Base-by-base conservation (phyloP, 805 yeast genomes). In the Ogataea paraovalis region DNA sequence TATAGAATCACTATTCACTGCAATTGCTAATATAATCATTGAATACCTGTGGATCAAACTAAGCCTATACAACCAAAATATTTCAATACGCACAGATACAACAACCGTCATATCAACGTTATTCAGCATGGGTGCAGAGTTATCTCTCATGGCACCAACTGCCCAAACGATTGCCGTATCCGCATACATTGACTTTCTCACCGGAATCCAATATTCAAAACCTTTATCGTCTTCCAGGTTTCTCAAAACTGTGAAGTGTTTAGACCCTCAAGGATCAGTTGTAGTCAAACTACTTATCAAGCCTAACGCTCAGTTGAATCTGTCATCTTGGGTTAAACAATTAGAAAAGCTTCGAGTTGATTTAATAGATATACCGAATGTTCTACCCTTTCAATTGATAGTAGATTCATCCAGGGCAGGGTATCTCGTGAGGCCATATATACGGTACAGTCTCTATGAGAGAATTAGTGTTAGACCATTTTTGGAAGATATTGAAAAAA, bases 81-180 rank as follows among this genome's bases (percentile, higher is more conserved):
- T n/a, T n/a, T n/a, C n/a, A n/a, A n/a, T n/a, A n/a, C n/a, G n/a
- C n/a, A n/a, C n/a, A n/a, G n/a, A n/a, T n/a, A n/a, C n/a, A n/a
- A n/a, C n/a, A n/a, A n/a, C n/a, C n/a, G n/a, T n/a, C n/a, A n/a
- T n/a, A n/a, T n/a, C n/a, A n/a, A n/a, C n/a, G n/a, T n/a, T n/a
- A n/a, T n/a, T n/a, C n/a, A n/a, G n/a, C n/a, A 90, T 91, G 97
- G 97, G 97, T 14, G 88, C 87, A 13, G 87, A 86, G 61, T 70
- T 92, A 50, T 91, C 97, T 1, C 72, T 87, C 30, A 69, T 89
- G 62, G 87, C 96, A 9, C 97, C 96, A 12, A 82, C 96, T 2
- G 89, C 96, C 1, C 90, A 96, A 3, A 87, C 97, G 1, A 87
- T 92, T 58, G 96, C 96, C 6, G 75, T 90, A 2, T 89, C 92